Conservation (phyloP, 352 stramenopile species). For the Pythium utonaiense region DNA sequence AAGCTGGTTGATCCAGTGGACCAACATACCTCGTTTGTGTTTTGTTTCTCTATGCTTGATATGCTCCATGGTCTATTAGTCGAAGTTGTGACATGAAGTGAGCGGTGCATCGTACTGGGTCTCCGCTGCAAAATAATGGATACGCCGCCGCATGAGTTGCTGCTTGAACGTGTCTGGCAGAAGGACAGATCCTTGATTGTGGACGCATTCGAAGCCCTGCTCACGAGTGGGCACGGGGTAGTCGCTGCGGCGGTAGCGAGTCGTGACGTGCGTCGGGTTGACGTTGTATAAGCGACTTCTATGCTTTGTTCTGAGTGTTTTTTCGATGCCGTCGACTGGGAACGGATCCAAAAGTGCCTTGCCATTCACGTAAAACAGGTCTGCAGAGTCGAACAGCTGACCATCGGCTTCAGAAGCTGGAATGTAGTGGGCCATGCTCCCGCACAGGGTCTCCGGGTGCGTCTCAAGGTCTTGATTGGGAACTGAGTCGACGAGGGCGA, state of each 20-base stretch:
- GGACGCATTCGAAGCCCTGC: slow-evolving; percentile 24
- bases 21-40: too few relatives aligned
- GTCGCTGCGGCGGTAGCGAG: slow-evolving; percentile 32
- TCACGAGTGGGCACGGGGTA: slow-evolving; percentile 21
- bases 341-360: slow-evolving; percentile 63
- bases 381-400: slow-evolving; percentile 13
- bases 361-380: slow-evolving; percentile 61
- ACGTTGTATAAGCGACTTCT: slow-evolving; percentile 50
- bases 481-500: slow-evolving; percentile 45
- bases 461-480: slow-evolving; percentile 51
- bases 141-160: slow-evolving; percentile 22
- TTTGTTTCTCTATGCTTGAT: too few relatives aligned
- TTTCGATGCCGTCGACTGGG: slow-evolving; percentile 27
- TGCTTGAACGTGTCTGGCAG: slow-evolving; percentile 20
- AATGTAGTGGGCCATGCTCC: slow-evolving; percentile 66
- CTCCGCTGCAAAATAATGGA: slow-evolving; percentile 25
- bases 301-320: slow-evolving; percentile 17
- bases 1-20: too few relatives aligned
- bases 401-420: slow-evolving; percentile 23
- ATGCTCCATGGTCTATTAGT: neutral
- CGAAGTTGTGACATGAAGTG: slow-evolving; percentile 18
- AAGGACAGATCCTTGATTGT: slow-evolving; percentile 12
- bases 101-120: slow-evolving; percentile 18
- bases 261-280: slow-evolving; percentile 54
- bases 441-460: slow-evolving; percentile 59